phyloP scores from a whole-genome alignment of 1,284 basidiomycete species.

The Polyporus tsugae region DNA sequence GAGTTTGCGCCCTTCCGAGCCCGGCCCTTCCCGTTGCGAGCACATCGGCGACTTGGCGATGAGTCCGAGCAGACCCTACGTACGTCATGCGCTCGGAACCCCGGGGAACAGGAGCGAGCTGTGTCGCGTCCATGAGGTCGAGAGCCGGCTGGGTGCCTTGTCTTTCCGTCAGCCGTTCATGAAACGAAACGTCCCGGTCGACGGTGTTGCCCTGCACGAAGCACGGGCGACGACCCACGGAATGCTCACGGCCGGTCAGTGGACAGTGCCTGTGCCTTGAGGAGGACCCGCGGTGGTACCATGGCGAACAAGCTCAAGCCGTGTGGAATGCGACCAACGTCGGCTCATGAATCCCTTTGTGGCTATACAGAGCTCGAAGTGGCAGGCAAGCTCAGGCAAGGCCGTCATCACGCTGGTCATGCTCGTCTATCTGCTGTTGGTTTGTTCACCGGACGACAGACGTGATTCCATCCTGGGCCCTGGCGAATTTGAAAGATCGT shows the following conservation, averaged over 20 bases:
- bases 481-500: constrained; percentile 2
- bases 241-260: not conserved
- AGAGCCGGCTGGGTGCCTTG: not conserved
- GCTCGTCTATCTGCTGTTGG: not conserved
- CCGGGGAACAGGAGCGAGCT: not conserved
- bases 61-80: not conserved
- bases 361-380: not conserved
- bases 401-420: not conserved
- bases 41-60: not conserved
- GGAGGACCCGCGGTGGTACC: not conserved
- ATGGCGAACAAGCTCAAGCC: not conserved
- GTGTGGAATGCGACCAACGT: not conserved
- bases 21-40: not conserved
- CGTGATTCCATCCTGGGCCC: not conserved
- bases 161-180: not conserved
- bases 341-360: not conserved
- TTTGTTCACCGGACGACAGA: not conserved
- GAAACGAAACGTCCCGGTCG: not conserved
- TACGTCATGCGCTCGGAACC: not conserved
- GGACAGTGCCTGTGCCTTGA: constrained; percentile 4
- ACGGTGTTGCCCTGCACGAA: not conserved
- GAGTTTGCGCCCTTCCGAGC: not conserved
- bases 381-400: not conserved
- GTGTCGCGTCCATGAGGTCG: not conserved
- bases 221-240: not conserved